phyloP scores from a whole-genome alignment of 2,329 filamentous ascomycete genomes.

The Verticillium nubilum region DNA sequence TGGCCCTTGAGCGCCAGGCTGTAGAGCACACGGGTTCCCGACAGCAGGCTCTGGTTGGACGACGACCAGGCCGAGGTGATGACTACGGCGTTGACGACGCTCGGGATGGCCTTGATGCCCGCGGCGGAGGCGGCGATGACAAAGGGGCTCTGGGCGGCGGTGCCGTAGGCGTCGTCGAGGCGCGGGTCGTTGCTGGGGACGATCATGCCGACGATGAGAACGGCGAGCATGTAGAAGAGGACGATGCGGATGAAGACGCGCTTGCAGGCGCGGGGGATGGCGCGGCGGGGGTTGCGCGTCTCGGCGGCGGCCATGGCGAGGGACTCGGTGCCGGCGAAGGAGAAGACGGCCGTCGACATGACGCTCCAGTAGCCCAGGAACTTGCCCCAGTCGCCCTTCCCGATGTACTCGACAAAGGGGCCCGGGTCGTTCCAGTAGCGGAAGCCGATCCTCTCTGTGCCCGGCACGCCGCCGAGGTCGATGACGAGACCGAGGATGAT shows the following conservation, averaged over 20 bases:
- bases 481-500: conserved; percentile 45
- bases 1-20: conserved; percentile 55
- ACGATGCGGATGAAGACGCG: conserved; percentile 50
- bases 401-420: conserved; percentile 62
- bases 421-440: conserved; percentile 38
- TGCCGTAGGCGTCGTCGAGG: conserved; percentile 34
- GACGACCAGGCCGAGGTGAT: conserved; percentile 67
- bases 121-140: conserved; percentile 65
- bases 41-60: conserved; percentile 59
- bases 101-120: conserved; percentile 61
- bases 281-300: conserved; percentile 39
- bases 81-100: conserved; percentile 72
- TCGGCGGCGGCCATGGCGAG: conserved; percentile 48
- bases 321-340: conserved; percentile 44
- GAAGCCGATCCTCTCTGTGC: conserved; percentile 37
- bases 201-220: conserved; percentile 47
- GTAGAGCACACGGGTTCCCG: conserved; percentile 55
- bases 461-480: conserved; percentile 39
- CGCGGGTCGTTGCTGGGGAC: conserved; percentile 34
- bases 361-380: conserved; percentile 39
- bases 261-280: conserved; percentile 45
- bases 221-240: conserved; percentile 46
- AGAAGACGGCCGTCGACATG: conserved; percentile 42
- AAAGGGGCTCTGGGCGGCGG: conserved; percentile 52
- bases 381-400: conserved; percentile 29